phyloP scores from a whole-genome alignment of 805 yeast genomes.

The Lipomyces yamadae region DNA sequence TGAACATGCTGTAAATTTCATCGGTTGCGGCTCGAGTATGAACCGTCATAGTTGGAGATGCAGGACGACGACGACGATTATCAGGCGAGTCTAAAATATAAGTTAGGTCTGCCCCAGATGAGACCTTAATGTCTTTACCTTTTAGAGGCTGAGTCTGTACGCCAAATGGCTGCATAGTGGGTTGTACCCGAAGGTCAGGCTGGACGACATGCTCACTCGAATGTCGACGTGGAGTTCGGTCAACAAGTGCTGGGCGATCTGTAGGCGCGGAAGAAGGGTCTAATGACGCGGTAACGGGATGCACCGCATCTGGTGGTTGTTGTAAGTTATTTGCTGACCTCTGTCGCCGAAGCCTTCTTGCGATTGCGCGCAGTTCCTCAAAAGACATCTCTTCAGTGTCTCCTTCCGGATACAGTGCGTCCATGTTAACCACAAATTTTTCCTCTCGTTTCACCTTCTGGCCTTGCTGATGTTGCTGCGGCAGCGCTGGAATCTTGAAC shows the following conservation, averaged over 20 bases:
- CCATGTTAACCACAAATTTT: constrained; percentile 37
- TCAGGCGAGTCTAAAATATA: constrained; percentile 39
- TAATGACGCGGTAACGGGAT: not conserved
- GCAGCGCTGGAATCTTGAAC: constrained; percentile 20
- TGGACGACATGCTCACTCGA: not conserved
- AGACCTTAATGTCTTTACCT: constrained; percentile 43
- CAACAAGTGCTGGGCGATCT: not conserved
- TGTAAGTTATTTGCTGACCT: not conserved
- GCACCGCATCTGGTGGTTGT: not conserved
- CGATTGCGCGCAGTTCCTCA: constrained; percentile 65
- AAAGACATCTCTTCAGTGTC: constrained; percentile 60
- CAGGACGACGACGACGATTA: constrained; percentile 44
- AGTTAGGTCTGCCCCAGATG: not conserved
- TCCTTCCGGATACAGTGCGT: constrained; percentile 38
- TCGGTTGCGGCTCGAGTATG: constrained; percentile 74
- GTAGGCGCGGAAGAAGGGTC: not conserved
- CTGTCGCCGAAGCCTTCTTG: constrained; percentile 47
- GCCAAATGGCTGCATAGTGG: not conserved
- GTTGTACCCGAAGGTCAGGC: not conserved
- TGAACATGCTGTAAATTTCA: constrained; percentile 78
- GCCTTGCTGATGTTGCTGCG: not conserved
- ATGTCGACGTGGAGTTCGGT: not conserved
- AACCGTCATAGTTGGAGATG: constrained; percentile 79
- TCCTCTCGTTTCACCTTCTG: constrained; percentile 37
- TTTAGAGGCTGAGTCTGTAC: constrained; percentile 51